Conservation (phyloP, 2,329 filamentous ascomycete genomes). For the Fusarium brevicatenulatum region DNA sequence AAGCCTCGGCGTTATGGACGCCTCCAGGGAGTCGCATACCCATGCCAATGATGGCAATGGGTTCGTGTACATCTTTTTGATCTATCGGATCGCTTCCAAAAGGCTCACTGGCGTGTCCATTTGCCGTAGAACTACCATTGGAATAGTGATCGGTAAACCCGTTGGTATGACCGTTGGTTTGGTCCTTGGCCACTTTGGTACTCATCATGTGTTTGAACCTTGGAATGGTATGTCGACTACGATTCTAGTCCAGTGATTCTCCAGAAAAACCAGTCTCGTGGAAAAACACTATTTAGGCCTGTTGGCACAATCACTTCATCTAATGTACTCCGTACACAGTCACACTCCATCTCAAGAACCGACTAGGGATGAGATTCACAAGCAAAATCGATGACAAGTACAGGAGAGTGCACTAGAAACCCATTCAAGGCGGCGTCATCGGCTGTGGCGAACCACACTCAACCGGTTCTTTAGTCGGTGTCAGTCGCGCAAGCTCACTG, state of each 20-base stretch:
- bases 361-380: neutral
- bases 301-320: neutral
- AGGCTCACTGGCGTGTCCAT: neutral
- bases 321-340: neutral
- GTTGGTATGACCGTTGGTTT: neutral
- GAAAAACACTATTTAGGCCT: slow-evolving; percentile 3
- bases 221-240: neutral
- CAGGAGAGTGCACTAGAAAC: neutral
- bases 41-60: slow-evolving; percentile 6
- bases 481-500: slow-evolving; percentile 2
- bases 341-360: neutral
- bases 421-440: neutral
- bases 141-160: neutral
- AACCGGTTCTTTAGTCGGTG: slow-evolving; percentile 4
- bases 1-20: slow-evolving; percentile 1
- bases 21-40: slow-evolving; percentile 4
- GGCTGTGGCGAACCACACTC: neutral
- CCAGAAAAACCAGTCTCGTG: too few species aligned
- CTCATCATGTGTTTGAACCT: neutral
- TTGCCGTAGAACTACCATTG: neutral
- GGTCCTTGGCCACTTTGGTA: neutral
- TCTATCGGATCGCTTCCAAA: neutral
- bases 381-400: neutral
- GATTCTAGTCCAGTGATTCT: too few species aligned
- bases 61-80: neutral